Evolutionary conservation across 306 rosid genomes (phyloP).

Genomic region (Trichosanthes truncata): DNA sequence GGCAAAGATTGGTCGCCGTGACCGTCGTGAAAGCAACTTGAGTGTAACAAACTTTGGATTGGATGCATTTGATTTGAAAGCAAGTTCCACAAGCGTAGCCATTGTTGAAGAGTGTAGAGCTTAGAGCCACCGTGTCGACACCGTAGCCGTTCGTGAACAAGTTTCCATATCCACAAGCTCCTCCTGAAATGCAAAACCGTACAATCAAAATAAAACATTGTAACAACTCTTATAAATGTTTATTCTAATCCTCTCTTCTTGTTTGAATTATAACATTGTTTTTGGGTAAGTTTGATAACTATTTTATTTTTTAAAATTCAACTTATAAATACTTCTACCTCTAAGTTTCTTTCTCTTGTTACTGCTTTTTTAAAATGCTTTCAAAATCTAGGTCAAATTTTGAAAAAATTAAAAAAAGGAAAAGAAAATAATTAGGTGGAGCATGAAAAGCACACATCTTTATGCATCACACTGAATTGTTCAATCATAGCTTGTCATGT

Average conservation of each 20-base stretch:
- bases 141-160: conserved; percentile 69
- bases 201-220: not conserved
- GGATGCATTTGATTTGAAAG: conserved; percentile 64
- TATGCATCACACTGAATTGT: no score
- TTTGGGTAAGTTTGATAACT: no score
- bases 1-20: conserved; percentile 87
- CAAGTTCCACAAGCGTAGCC: conserved; percentile 84
- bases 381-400: no score
- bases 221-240: no score
- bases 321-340: no score
- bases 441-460: no score
- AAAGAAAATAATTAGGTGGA: no score
- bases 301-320: no score
- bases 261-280: not conserved
- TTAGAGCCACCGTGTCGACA: conserved; percentile 63
- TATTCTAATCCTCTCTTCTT: not conserved
- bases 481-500: no score
- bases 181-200: conserved; percentile 29
- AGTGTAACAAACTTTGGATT: conserved; percentile 37
- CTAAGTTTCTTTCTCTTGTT: no score
- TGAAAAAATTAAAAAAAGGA: no score
- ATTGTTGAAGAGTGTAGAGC: conserved; percentile 66
- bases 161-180: conserved; percentile 92
- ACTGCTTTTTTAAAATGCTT: no score
- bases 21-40: conserved; percentile 45